These are phyloP conservation scores for Toxoplasma gondii DNA, from an alignment of 169 alveolate species.

Conservation along the genomic window DNA sequence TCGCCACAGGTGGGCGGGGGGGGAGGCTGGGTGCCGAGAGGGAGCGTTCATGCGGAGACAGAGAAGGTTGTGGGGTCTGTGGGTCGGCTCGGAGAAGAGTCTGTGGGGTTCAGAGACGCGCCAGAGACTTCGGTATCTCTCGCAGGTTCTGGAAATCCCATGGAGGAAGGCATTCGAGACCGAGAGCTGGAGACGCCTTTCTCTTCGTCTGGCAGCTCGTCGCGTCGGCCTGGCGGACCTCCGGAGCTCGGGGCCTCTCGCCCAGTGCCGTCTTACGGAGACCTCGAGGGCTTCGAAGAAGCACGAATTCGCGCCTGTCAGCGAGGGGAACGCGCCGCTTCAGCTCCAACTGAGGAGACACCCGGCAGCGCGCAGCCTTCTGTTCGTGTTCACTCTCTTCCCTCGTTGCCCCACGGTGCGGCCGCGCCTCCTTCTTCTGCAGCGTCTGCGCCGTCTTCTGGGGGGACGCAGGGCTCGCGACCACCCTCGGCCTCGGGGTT, in stretches of 20 bases:
- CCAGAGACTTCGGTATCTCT: background rate
- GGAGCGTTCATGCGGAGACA: too few relatives aligned
- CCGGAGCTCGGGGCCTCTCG: background rate
- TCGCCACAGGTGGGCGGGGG: too few relatives aligned
- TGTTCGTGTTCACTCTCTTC: background rate
- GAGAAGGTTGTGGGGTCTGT: too few relatives aligned
- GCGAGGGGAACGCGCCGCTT: background rate
- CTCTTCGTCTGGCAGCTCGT: too few relatives aligned
- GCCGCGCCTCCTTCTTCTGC: background rate
- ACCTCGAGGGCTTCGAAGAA: conserved; percentile 7
- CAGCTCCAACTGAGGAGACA: background rate
- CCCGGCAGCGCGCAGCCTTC: background rate
- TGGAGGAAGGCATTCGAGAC: background rate
- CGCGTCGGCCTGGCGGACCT: too few relatives aligned
- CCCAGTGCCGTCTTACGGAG: conserved; percentile 34
- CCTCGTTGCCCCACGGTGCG: background rate
- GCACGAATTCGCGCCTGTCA: background rate
- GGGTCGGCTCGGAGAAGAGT: background rate
- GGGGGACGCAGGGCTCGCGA: background rate
- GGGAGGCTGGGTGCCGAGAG: too few relatives aligned
- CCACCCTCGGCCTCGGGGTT: background rate
- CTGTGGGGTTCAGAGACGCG: background rate
- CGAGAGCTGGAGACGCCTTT: too few relatives aligned
- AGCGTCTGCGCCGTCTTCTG: background rate
- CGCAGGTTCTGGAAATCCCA: background rate